These are phyloP conservation scores for Barnettozyma vustinii DNA, from an alignment of 805 yeast genomes.

Conservation along the genomic window DNA sequence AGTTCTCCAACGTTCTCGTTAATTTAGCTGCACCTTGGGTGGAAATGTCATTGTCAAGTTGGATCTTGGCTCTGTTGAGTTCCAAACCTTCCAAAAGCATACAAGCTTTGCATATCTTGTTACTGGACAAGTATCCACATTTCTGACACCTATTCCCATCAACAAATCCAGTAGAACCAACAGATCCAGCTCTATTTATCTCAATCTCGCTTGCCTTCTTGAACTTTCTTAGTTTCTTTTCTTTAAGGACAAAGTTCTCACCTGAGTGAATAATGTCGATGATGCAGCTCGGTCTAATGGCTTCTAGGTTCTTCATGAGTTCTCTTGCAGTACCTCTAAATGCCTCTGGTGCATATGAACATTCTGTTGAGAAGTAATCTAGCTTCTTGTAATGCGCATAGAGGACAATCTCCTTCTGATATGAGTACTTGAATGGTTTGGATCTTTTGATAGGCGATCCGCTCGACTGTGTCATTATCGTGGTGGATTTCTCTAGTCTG, in stretches of 20 bases:
- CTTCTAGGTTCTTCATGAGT: constrained; percentile 81
- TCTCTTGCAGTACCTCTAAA: constrained; percentile 96
- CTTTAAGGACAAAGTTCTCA: constrained; percentile 68
- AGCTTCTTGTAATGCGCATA: constrained; percentile 95
- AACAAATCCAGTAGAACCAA: constrained; percentile 39
- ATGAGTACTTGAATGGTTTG: constrained; percentile 92
- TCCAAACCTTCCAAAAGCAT: constrained; percentile 80
- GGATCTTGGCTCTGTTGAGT: constrained; percentile 60
- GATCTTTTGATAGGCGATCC: constrained; percentile 91
- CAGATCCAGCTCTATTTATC: constrained; percentile 58
- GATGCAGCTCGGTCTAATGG: constrained; percentile 87
- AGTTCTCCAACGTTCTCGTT: constrained; percentile 54
- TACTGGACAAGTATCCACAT: constrained; percentile 90
- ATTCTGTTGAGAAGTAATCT: constrained; percentile 95
- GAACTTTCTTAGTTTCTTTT: constrained; percentile 41
- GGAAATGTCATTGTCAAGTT: constrained; percentile 46
- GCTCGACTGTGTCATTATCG: constrained; percentile 73
- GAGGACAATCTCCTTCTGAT: constrained; percentile 94
- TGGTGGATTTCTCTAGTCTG: constrained; percentile 80
- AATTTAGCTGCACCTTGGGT: constrained; percentile 61
- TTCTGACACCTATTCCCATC: constrained; percentile 78
- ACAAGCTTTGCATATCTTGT: constrained; percentile 90
- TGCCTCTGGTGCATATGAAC: constrained; percentile 98
- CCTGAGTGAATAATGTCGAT: constrained; percentile 94
- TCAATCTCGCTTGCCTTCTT: constrained; percentile 37